Conservation (phyloP, 2,329 filamentous ascomycete genomes). For the Saccharata proteae region DNA sequence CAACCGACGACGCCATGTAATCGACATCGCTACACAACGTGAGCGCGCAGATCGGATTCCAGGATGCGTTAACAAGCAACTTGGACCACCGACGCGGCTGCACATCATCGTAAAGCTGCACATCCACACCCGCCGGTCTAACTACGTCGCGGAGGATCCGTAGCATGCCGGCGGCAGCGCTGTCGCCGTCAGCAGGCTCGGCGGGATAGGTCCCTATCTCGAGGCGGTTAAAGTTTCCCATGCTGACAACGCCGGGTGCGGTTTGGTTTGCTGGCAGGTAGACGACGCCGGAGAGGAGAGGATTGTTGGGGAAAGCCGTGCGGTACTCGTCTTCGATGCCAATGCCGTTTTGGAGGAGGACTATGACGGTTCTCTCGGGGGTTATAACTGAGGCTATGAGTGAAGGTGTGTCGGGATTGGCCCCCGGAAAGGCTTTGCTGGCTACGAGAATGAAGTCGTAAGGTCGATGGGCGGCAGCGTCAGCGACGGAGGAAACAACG, state of each 20-base stretch:
- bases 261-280: conserved; percentile 43
- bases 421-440: conserved; percentile 33
- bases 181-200: conserved; percentile 4
- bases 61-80: conserved; percentile 47
- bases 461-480: conserved; percentile 11
- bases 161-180: conserved; percentile 11
- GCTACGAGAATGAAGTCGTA: conserved; percentile 39
- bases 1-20: conserved; percentile 29
- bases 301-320: conserved; percentile 36
- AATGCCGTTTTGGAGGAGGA: conserved; percentile 51
- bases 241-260: conserved; percentile 34
- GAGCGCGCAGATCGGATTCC: conserved; percentile 49
- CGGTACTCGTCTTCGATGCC: conserved; percentile 46
- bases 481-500: conserved; percentile 26
- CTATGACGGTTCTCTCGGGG: conserved; percentile 36
- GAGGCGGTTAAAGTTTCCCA: conserved; percentile 35
- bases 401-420: conserved; percentile 17
- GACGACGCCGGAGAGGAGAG: conserved; percentile 44
- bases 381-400: conserved; percentile 29
- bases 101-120: conserved; percentile 40
- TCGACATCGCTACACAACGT: conserved; percentile 41
- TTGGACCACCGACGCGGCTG: conserved; percentile 49
- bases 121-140: conserved; percentile 31
- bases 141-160: conserved; percentile 31
- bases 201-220: conserved; percentile 40